These are phyloP conservation scores for Termitomyces bulborhizus DNA, from an alignment of 768 basidiomycete species.

Conservation along the genomic window DNA sequence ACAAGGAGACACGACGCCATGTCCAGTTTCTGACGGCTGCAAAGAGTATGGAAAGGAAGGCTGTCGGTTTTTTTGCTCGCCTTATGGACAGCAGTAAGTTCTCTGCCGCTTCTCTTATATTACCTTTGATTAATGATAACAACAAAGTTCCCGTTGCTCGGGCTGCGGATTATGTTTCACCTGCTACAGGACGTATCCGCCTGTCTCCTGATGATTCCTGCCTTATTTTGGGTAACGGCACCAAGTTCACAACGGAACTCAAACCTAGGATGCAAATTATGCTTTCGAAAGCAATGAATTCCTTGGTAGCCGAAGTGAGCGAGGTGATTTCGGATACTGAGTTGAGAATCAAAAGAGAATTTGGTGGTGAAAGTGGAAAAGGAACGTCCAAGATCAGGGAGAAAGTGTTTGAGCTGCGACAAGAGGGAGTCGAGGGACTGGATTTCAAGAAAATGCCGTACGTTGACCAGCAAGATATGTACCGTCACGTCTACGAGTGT, in stretches of 20 bases:
- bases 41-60: slow-evolving; percentile 74
- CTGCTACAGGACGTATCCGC: slow-evolving; percentile 66
- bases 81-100: slow-evolving; percentile 83
- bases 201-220: slow-evolving; percentile 74
- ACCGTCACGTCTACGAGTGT: slow-evolving; percentile 84
- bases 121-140: slow-evolving; percentile 6
- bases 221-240: slow-evolving; percentile 76
- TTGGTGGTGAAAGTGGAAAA: slow-evolving; percentile 76
- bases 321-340: slow-evolving; percentile 88
- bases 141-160: slow-evolving; percentile 83
- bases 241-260: slow-evolving; percentile 71
- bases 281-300: slow-evolving; percentile 76
- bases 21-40: slow-evolving; percentile 89
- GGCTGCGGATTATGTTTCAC: slow-evolving; percentile 78
- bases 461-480: slow-evolving; percentile 94
- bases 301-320: slow-evolving; percentile 73
- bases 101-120: not conserved
- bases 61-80: slow-evolving; percentile 75
- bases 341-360: slow-evolving; percentile 79
- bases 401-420: slow-evolving; percentile 52
- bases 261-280: slow-evolving; percentile 77
- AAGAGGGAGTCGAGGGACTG: slow-evolving; percentile 54
- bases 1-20: slow-evolving; percentile 73
- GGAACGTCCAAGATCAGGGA: slow-evolving; percentile 63
- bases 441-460: slow-evolving; percentile 81